phyloP scores from a whole-genome alignment of 192 early-diverging fungal species.

The Podila clonocystis region DNA sequence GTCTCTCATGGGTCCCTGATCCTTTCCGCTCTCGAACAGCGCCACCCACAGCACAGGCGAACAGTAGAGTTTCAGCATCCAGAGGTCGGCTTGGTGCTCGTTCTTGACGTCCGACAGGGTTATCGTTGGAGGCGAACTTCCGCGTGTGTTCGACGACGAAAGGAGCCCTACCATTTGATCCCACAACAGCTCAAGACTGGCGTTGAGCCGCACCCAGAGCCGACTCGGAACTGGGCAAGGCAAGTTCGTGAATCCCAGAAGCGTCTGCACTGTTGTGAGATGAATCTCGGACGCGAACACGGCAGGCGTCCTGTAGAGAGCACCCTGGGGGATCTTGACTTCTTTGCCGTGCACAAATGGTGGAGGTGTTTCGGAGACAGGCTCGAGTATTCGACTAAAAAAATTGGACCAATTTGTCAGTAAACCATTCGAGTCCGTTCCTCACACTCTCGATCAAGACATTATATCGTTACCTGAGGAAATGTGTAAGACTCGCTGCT shows the following conservation, averaged over 20 bases:
- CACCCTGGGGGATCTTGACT: neutral
- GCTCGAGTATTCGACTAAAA: neutral
- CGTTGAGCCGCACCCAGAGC: conserved; percentile 27
- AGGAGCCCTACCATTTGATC: neutral
- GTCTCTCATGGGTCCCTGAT: neutral
- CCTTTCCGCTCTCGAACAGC: neutral
- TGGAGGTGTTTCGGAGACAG: neutral
- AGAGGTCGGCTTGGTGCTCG: neutral
- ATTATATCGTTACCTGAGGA: conserved; percentile 20
- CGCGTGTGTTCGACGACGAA: neutral
- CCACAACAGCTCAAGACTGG: conserved; percentile 14
- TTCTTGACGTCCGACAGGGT: conserved; percentile 1
- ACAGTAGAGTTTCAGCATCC: conserved; percentile 21
- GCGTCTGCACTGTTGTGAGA: conserved; percentile 4
- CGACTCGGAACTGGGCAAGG: conserved; percentile 36
- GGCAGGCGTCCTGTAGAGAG: conserved; percentile 4
- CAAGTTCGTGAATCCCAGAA: conserved; percentile 15
- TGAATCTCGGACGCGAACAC: conserved; percentile 28
- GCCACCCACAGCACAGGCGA: neutral
- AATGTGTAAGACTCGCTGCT: conserved; percentile 21
- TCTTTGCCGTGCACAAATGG: no score
- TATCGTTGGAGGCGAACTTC: no score
- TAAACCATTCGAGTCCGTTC: no score
- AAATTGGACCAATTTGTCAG: neutral
- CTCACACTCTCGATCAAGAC: no score